These are phyloP conservation scores for Microcos paniculata DNA, from an alignment of 345 rosid genomes.

Conservation along the genomic window DNA sequence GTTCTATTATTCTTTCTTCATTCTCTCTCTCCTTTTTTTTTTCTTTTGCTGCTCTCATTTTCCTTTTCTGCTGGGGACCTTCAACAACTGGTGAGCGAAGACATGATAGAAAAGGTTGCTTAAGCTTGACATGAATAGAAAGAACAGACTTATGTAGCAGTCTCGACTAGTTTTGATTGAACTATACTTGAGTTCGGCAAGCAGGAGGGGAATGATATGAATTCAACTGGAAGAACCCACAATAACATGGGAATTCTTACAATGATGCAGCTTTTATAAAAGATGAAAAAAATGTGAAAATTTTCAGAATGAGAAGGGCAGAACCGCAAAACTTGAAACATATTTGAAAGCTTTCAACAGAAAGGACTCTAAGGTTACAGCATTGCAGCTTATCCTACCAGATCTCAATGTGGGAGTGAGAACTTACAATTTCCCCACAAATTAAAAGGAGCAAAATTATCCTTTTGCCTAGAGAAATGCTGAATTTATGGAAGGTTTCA, in stretches of 20 bases:
- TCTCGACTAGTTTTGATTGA: not conserved
- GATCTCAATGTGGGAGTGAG: not conserved
- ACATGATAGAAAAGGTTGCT: not conserved
- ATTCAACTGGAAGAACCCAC: not conserved
- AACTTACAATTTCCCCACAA: conserved; percentile 1
- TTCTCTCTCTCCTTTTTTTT: too few relatives aligned
- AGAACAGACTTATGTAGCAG: not conserved
- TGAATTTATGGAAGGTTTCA: not conserved
- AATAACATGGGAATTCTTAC: not conserved
- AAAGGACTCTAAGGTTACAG: not conserved
- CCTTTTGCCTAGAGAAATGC: not conserved
- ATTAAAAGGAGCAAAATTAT: not conserved
- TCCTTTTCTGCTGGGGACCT: not conserved
- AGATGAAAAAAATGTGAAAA: not conserved
- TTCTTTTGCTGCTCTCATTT: too few relatives aligned
- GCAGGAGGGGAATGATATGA: not conserved
- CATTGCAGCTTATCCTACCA: not conserved
- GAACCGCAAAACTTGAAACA: not conserved
- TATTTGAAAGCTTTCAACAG: not conserved
- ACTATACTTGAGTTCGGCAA: not conserved
- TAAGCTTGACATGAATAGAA: not conserved
- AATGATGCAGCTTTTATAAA: not conserved
- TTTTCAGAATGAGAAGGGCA: not conserved
- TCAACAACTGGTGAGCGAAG: not conserved
- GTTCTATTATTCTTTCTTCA: not conserved